Evolutionary conservation across 192 early-diverging fungal genomes (phyloP), one percentile per base, ranked within the genome.

Genomic region (Thamnidium elegans): DNA sequence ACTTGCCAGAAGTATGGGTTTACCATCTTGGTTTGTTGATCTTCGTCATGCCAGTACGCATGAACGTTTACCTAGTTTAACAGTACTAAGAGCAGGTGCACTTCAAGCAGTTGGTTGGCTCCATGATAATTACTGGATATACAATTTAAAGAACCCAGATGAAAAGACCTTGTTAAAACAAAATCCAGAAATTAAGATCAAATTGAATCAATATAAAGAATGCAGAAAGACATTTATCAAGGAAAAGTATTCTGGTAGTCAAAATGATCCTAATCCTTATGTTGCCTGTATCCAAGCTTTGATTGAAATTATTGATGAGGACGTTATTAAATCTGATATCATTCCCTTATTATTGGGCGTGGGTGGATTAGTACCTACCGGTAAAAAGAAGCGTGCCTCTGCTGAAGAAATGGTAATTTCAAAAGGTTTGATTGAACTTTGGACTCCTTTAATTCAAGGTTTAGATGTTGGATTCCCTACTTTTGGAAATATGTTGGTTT

Each of bases 21-120:
- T 89, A 58, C 87, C 87, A 5, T 73, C 76, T 23, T 85, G 84
- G 80, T 86, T 89, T 71, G 87, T 89, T 19, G 86, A 87, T 69
- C 67, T 89, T 44, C 71, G 87, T 15, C 87, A 89, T 63, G 79
- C 84, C 3, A 79, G 79, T 9, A 89, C 87, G 0, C 87, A 89
- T 56, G 83, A 86, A 60, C 66, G 80, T 34, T 65, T 89, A 7
- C 87, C 87, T 7, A 81, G 80, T 30, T 68, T 89, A 44, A 50
- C 70, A 11, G 76, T 81, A 4, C 69, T 89, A 59, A 71, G 85
- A 58, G 71, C 73, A 7, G 86, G 78, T 1, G 76, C 72, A 20
- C 30, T 32, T 13, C 67, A 79, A 32, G 63, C 63, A 4, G 26
- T 72, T 11, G 48, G 34, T 2, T 55, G 45, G 54, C 19, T 55